Evolutionary conservation across 2,329 filamentous ascomycete genomes (phyloP).

Genomic region (Penicillium sp.): DNA sequence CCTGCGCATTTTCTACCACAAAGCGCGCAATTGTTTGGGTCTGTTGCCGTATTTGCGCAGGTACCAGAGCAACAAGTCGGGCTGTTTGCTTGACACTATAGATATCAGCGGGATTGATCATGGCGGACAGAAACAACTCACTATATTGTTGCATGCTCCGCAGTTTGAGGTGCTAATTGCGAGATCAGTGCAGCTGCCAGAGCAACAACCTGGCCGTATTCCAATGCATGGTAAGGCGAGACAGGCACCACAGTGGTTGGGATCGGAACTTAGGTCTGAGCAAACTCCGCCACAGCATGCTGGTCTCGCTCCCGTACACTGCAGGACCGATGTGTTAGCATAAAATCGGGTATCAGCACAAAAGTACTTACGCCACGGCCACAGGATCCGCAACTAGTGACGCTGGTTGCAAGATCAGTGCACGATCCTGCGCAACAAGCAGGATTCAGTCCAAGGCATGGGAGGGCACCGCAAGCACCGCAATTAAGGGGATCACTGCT

Average conservation of each 20-base stretch:
- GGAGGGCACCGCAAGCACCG: constrained; percentile 9
- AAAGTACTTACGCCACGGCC: neutral
- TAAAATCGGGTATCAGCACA: neutral
- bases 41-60: neutral
- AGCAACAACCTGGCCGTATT: constrained; percentile 6
- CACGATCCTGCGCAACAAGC: constrained; percentile 6
- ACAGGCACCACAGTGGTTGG: neutral
- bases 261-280: neutral
- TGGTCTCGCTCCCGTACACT: neutral
- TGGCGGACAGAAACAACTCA: neutral
- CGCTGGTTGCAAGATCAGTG: neutral
- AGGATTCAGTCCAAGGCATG: constrained; percentile 7
- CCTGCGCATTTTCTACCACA: neutral
- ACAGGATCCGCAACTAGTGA: constrained; percentile 6
- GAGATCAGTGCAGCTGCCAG: constrained; percentile 6
- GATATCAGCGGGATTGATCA: neutral
- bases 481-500: constrained; percentile 9
- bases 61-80: constrained; percentile 3
- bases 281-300: neutral
- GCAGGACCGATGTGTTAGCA: neutral
- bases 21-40: neutral
- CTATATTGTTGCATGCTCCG: constrained; percentile 7
- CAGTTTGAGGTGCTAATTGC: constrained; percentile 2
- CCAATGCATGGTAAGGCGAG: neutral
- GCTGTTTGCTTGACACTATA: neutral